These are phyloP conservation scores for Gonium pectorale DNA, from an alignment of 139 green algal species.

Conservation along the genomic window DNA sequence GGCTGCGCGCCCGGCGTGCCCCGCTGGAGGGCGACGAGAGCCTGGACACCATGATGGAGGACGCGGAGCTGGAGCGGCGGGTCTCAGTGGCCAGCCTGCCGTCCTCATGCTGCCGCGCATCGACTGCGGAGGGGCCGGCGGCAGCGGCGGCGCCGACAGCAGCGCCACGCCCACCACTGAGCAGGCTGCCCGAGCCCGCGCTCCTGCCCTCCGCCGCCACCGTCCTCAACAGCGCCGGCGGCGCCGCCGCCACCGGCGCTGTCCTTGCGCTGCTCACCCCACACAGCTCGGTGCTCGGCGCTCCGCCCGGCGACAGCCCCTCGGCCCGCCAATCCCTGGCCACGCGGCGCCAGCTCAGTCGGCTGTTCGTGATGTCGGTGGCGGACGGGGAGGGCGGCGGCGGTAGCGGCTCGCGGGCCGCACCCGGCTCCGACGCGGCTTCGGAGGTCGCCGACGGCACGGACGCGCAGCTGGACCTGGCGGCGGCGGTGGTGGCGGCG, in stretches of 20 bases:
- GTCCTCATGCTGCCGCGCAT: slow-evolving; percentile 24
- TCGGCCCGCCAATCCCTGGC: background rate
- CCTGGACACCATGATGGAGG: slow-evolving; percentile 5
- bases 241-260: background rate
- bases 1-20: slow-evolving; percentile 11
- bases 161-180: background rate
- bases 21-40: slow-evolving; percentile 32
- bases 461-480: background rate
- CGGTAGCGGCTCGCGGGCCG: background rate
- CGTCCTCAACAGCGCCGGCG: background rate
- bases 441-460: background rate
- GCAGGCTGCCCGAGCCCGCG: background rate
- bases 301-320: background rate
- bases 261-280: background rate
- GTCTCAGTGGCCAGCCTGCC: slow-evolving; percentile 13
- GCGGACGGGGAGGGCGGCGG: background rate
- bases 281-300: background rate
- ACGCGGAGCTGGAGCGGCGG: slow-evolving; percentile 19
- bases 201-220: background rate
- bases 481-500: background rate
- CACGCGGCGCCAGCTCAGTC: background rate
- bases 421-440: background rate
- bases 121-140: background rate
- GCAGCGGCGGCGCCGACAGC: background rate
- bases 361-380: slow-evolving; percentile 26